These are phyloP conservation scores for Neurospora sp. DNA, from an alignment of 495 filamentous ascomycete genomes.

Conservation along the genomic window DNA sequence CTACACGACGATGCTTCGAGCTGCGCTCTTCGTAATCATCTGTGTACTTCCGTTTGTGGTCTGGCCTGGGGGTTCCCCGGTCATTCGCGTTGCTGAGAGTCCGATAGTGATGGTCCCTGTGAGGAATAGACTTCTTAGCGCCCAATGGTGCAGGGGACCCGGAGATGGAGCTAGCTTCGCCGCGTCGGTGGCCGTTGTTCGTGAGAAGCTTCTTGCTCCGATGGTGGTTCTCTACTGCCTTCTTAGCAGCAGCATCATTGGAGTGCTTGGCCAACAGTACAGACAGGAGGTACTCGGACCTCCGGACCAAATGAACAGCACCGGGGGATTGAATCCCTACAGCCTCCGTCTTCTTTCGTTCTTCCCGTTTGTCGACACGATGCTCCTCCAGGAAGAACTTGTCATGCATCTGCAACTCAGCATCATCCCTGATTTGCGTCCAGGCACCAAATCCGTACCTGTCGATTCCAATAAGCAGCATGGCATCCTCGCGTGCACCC, in stretches of 20 bases:
- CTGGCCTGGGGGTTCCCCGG: slow-evolving; percentile 31
- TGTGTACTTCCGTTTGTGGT: slow-evolving; percentile 35
- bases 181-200: slow-evolving; percentile 41
- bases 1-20: slow-evolving; percentile 25
- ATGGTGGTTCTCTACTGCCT: slow-evolving; percentile 80
- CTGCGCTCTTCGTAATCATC: slow-evolving; percentile 26
- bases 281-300: slow-evolving; percentile 87
- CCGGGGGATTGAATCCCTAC: slow-evolving; percentile 84
- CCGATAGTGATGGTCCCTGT: slow-evolving; percentile 37
- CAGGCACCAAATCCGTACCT: slow-evolving; percentile 92
- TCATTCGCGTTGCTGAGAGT: slow-evolving; percentile 37
- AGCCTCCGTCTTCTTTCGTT: slow-evolving; percentile 66
- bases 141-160: slow-evolving; percentile 48
- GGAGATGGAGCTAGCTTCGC: slow-evolving; percentile 42
- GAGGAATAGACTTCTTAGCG: slow-evolving; percentile 30
- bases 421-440: slow-evolving; percentile 84
- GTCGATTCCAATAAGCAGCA: slow-evolving; percentile 89
- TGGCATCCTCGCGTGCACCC: slow-evolving; percentile 89
- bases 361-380: slow-evolving; percentile 92
- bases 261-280: slow-evolving; percentile 73
- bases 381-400: slow-evolving; percentile 98
- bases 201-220: slow-evolving; percentile 65
- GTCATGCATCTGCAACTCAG: slow-evolving; percentile 73
- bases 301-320: slow-evolving; percentile 89
- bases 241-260: slow-evolving; percentile 61